phyloP scores from a whole-genome alignment of 306 rosid genomes.

The Adenanthera pavonina region DNA sequence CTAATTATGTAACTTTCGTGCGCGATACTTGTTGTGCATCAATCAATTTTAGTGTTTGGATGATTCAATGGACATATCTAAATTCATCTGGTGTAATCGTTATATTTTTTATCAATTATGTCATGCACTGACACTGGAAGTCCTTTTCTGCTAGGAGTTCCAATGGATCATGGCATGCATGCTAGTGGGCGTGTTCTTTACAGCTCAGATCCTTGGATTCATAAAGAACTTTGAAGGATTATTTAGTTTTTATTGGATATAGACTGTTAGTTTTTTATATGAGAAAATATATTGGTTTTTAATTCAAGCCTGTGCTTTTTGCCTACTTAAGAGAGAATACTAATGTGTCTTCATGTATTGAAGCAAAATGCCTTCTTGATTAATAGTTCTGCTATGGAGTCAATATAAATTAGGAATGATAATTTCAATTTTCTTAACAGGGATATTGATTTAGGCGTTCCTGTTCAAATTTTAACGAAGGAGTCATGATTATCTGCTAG shows the following conservation, averaged over 20 bases:
- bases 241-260: neutral
- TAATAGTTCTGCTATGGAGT: neutral
- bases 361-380: neutral
- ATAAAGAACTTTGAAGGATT: neutral
- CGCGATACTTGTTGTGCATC: neutral
- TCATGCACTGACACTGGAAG: neutral
- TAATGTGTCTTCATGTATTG: neutral
- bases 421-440: neutral
- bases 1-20: neutral
- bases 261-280: neutral
- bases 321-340: neutral
- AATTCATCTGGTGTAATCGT: neutral
- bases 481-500: neutral
- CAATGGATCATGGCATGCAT: slow-evolving; percentile 30
- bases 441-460: slow-evolving; percentile 21
- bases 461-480: neutral
- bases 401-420: neutral
- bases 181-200: neutral
- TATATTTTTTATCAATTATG: neutral
- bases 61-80: neutral
- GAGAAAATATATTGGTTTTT: neutral
- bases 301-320: neutral
- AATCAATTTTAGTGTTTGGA: neutral
- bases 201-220: slow-evolving; percentile 27
- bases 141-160: neutral